Base-by-base conservation (phyloP, 257 asterid genomes). In the Jasminum sambac region DNA sequence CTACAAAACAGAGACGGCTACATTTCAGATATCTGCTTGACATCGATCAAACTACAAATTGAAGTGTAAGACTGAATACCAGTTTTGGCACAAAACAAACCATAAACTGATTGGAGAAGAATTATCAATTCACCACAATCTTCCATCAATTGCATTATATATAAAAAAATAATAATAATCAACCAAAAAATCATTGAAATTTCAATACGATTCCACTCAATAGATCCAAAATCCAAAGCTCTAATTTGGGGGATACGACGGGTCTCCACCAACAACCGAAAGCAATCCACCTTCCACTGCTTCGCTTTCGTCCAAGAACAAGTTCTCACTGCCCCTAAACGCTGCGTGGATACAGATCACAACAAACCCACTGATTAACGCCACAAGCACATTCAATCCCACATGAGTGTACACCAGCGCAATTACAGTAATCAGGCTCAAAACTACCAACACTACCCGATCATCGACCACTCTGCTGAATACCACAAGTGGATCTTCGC, bases 301-400 rank as follows among this genome's bases (percentile, higher is more conserved):
- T 64, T 93, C 96, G 72, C 44, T 65, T 78, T 93, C 97, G 63
- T 90, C 89, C 83, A 90, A 69, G 71, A 87, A 93, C 89, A 93
- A 67, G 66, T 90, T 96, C 79, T 87, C 96, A 25, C 79, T 80
- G 9, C 82, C 90, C 71, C 96, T 80, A 57, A 86, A 74, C 14
- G 84, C 84, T 11, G 87, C 93, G 78, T 93, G 95, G 0, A 79
- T 26, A 6, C 90, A 84, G 60, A 83, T 69, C 71, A 84, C 74
- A n/a, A 76, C 75, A 52, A 87, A 83, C n/a, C 86, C 87, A 67
- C 84, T 73, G 11, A 85, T 68, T 90, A 90, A 73, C 3, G 94
- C 84, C n/a, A 86, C 89, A 41, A 93, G 83, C n/a, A 93, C 91
- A 76, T 87, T 88, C 82, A 78, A 0, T 0, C 96, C 95, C 38